These are phyloP conservation scores for Pyrenochaeta sp. DNA, from an alignment of 2,329 filamentous ascomycete genomes.

Conservation along the genomic window DNA sequence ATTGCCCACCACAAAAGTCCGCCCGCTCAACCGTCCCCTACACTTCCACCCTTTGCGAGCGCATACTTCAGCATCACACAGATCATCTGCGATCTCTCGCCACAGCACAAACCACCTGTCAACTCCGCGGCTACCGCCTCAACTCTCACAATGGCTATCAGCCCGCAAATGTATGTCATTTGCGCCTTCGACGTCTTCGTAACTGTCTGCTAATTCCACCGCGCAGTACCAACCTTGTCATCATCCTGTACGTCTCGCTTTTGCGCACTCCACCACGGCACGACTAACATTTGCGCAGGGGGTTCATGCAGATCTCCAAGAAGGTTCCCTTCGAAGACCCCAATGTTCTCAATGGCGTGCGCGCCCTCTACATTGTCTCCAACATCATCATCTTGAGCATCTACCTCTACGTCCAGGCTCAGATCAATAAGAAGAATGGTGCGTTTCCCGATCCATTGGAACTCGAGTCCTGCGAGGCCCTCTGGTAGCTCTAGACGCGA, in stretches of 20 bases:
- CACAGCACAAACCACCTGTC: neutral
- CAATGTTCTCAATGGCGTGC: constrained; percentile 71
- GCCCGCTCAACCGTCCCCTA: constrained; percentile 12
- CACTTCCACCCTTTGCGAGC: constrained; percentile 20
- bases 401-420: constrained; percentile 83
- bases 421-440: constrained; percentile 99
- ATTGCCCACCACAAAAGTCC: constrained; percentile 35
- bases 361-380: constrained; percentile 71
- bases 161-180: constrained; percentile 46
- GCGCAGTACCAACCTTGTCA: constrained; percentile 48
- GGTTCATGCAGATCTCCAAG: constrained; percentile 99
- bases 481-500: neutral
- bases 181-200: neutral
- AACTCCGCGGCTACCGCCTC: neutral
- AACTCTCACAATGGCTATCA: constrained; percentile 45
- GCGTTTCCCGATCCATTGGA: constrained; percentile 43
- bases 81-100: constrained; percentile 1
- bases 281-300: constrained; percentile 32
- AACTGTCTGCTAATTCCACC: constrained; percentile 34
- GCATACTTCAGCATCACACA: constrained; percentile 10
- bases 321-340: constrained; percentile 93
- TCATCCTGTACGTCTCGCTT: constrained; percentile 42
- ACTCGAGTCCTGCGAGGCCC: neutral
- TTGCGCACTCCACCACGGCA: neutral
- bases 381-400: constrained; percentile 85